Evolutionary conservation across 495 filamentous ascomycete species (phyloP).

Genomic region (Xylaria scruposa): DNA sequence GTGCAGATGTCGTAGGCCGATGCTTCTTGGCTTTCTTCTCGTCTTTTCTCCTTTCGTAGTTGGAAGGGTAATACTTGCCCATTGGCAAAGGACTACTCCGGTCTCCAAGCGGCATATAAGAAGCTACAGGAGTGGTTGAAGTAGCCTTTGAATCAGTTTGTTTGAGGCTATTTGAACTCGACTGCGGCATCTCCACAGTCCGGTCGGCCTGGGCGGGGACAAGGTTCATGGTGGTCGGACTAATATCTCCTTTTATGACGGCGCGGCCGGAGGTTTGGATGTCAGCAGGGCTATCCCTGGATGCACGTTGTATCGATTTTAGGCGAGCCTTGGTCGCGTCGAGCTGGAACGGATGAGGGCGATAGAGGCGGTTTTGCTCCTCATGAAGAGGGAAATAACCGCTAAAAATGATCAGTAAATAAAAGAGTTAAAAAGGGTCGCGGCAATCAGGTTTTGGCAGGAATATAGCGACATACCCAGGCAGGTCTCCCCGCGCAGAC

Average conservation of each 20-base stretch:
- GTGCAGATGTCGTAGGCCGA: conserved; percentile 30
- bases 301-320: conserved; percentile 40
- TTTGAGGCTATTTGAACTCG: conserved; percentile 13
- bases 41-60: conserved; percentile 52
- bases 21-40: conserved; percentile 33
- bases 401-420: conserved; percentile 35
- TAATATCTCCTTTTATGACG: conserved; percentile 15
- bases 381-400: conserved; percentile 62
- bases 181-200: conserved; percentile 29
- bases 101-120: conserved; percentile 50
- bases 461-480: conserved; percentile 49
- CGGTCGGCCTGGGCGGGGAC: conserved; percentile 29
- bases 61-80: conserved; percentile 64
- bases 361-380: conserved; percentile 46
- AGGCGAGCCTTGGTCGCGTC: conserved; percentile 47
- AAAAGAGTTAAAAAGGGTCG: conserved; percentile 9
- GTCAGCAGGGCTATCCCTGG: conserved; percentile 32
- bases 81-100: conserved; percentile 49
- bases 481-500: conserved; percentile 57
- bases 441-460: conserved; percentile 16
- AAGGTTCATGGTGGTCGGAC: conserved; percentile 27
- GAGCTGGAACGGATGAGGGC: conserved; percentile 49
- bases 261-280: conserved; percentile 1
- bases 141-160: conserved; percentile 26
- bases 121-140: conserved; percentile 46